A percentile compares a stretch with the other conserved stretches of the same genome.
Conservation (phyloP, 257 asterid species). For the Penstemon davidsonii region DNA sequence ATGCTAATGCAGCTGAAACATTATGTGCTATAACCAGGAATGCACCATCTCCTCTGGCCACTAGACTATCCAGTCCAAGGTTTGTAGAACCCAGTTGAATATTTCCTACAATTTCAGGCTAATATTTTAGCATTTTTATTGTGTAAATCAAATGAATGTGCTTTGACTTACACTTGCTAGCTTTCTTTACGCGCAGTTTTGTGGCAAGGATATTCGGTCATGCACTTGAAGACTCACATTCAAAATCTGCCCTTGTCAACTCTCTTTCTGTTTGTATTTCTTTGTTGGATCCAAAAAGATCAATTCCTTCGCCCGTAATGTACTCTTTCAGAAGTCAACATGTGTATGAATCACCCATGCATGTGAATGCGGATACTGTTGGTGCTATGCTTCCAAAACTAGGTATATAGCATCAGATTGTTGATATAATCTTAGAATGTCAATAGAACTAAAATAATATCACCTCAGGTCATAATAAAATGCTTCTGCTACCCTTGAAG, state of each 20-base stretch:
- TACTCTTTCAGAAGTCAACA: slow-evolving; percentile 84
- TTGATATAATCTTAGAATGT: not conserved
- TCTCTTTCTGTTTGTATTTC: slow-evolving; percentile 90
- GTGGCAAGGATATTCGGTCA: slow-evolving; percentile 86
- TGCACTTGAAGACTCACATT: slow-evolving; percentile 78
- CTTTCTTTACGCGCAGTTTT: slow-evolving; percentile 57
- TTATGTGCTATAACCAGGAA: slow-evolving; percentile 91
- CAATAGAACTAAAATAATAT: not conserved
- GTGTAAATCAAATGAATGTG: slow-evolving; percentile 14
- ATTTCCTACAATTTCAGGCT: slow-evolving; percentile 15
- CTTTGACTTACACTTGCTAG: slow-evolving; percentile 23
- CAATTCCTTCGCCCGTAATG: slow-evolving; percentile 66
- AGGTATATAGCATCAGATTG: slow-evolving; percentile 42
- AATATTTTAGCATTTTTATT: slow-evolving; percentile 12
- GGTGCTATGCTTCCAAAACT: slow-evolving; percentile 97
- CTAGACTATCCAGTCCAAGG: slow-evolving; percentile 92
- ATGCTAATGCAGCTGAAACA: slow-evolving; percentile 95
- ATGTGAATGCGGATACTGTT: slow-evolving; percentile 80
- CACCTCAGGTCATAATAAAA: not conserved
- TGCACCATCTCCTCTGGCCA: slow-evolving; percentile 80
- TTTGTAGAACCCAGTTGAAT: slow-evolving; percentile 33
- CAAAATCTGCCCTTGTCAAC: slow-evolving; percentile 83
- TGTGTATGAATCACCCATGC: slow-evolving; percentile 63
- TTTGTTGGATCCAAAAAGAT: slow-evolving; percentile 87
- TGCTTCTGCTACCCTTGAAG: not conserved